Base-by-base conservation (phyloP, 129 eudicot species). In the Flaveria robusta region DNA sequence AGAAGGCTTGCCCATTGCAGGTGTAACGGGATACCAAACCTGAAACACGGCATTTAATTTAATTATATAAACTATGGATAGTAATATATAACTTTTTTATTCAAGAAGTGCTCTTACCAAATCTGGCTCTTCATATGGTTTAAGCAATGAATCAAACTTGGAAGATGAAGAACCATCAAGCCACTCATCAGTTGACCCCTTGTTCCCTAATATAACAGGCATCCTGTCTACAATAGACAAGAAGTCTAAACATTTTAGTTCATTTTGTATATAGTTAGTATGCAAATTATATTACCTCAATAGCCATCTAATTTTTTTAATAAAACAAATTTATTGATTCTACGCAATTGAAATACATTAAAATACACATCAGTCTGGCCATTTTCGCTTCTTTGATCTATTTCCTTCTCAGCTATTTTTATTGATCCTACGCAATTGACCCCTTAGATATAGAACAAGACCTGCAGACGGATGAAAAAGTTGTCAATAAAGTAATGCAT, bases 11-110 rank as follows among this genome's bases (percentile, higher is more conserved):
- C 92, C 95, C 90, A 94, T 91, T 46, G 93, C 96, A n/a, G 93
- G 72, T 55, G 99, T 86, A 70, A 94, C 99, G 2, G 99, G 93
- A 41, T 94, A 86, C 97, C 99, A 94, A 29, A 75, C 87, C 99
- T 94, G 83, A 31, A 81, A 76, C 14, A 66, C 74, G 18, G 5
- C 5, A 34, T 34, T 31, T 34, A 34, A 5, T 34, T 34, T 7
- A 34, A 34, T 5, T 34, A 34, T 34, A 34, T 34, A 34, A 34
- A 34, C 5, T 34, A 34, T 34, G 39, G 39, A 5, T 34, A 4
- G 24, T 49, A 20, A 20, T 47, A 47, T 18, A 20, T 34, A 34
- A 34, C 39, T 34, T 34, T 4, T 34, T 34, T 34, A 34, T 34
- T 34, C 39, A 34, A 34, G 4, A 34, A 31, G 16, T 16, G 70